phyloP scores from a whole-genome alignment of 2,329 filamentous ascomycete genomes.

The Acrocalymma vagum region DNA sequence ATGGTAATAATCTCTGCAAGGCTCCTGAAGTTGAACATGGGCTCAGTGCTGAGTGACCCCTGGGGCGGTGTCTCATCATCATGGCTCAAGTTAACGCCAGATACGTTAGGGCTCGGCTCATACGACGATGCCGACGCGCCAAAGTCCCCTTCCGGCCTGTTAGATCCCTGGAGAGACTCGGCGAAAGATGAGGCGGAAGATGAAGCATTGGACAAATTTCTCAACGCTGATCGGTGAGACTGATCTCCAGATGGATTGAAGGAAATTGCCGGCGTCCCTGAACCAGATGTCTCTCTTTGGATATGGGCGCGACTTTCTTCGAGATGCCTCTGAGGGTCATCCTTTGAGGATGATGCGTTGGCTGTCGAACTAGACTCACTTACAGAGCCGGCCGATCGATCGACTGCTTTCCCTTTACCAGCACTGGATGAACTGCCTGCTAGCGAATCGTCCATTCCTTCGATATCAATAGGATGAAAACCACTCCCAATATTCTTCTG shows the following conservation, averaged over 20 bases:
- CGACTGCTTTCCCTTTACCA: slow-evolving; percentile 59
- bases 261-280: slow-evolving; percentile 54
- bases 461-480: slow-evolving; percentile 63
- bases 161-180: slow-evolving; percentile 65
- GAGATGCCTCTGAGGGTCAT: slow-evolving; percentile 55
- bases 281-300: slow-evolving; percentile 41
- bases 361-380: slow-evolving; percentile 53
- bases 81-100: slow-evolving; percentile 55
- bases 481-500: slow-evolving; percentile 67
- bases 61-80: slow-evolving; percentile 38
- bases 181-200: slow-evolving; percentile 80
- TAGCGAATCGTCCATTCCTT: slow-evolving; percentile 41
- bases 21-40: slow-evolving; percentile 92
- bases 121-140: slow-evolving; percentile 53
- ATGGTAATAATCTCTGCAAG: slow-evolving; percentile 84
- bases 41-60: slow-evolving; percentile 67
- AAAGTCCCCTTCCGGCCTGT: slow-evolving; percentile 33
- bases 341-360: slow-evolving; percentile 43
- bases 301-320: slow-evolving; percentile 55
- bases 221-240: slow-evolving; percentile 72
- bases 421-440: slow-evolving; percentile 38
- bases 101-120: slow-evolving; percentile 62
- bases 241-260: slow-evolving; percentile 49
- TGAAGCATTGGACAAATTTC: slow-evolving; percentile 87
- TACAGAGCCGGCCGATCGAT: slow-evolving; percentile 46